Conservation (phyloP, 176 grass and related monocot genomes). For the Areca catechu region DNA sequence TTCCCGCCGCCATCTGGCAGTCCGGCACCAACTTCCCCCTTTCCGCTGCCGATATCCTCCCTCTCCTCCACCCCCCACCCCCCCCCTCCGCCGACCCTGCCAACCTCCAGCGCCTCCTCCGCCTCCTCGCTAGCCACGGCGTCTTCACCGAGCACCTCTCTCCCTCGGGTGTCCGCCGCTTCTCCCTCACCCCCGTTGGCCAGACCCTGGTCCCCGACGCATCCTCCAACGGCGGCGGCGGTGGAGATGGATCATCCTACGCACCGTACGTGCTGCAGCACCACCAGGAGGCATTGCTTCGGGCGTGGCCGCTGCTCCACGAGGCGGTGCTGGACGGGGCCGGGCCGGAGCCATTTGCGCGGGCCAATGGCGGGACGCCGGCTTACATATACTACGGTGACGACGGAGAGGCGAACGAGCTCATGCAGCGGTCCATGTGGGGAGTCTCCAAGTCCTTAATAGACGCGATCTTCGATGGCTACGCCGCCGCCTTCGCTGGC, state of each 20-base stretch:
- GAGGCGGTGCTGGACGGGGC: slow-evolving; percentile 65
- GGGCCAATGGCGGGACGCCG: slow-evolving; percentile 51
- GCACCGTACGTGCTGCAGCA: slow-evolving; percentile 82
- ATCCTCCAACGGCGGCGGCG: neutral
- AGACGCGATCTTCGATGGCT: slow-evolving; percentile 48
- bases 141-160: slow-evolving; percentile 41
- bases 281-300: slow-evolving; percentile 80
- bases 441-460: slow-evolving; percentile 88
- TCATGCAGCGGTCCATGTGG: slow-evolving; percentile 67
- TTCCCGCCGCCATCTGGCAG: slow-evolving; percentile 41
- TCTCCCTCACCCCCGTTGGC: slow-evolving; percentile 52
- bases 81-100: slow-evolving; percentile 24
- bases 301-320: slow-evolving; percentile 55
- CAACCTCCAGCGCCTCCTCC: slow-evolving; percentile 58
- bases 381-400: slow-evolving; percentile 69
- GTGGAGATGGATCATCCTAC: slow-evolving; percentile 27
- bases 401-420: slow-evolving; percentile 42
- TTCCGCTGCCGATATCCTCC: slow-evolving; percentile 31
- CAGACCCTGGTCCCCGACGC: slow-evolving; percentile 36
- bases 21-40: slow-evolving; percentile 37
- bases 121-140: slow-evolving; percentile 54
- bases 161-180: slow-evolving; percentile 21
- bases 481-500: slow-evolving; percentile 34
- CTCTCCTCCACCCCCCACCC: slow-evolving; percentile 8
- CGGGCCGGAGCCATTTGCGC: slow-evolving; percentile 65